Conservation (phyloP, 371 early-diverging fungal species). For the Lichtheimia corymbifera region DNA sequence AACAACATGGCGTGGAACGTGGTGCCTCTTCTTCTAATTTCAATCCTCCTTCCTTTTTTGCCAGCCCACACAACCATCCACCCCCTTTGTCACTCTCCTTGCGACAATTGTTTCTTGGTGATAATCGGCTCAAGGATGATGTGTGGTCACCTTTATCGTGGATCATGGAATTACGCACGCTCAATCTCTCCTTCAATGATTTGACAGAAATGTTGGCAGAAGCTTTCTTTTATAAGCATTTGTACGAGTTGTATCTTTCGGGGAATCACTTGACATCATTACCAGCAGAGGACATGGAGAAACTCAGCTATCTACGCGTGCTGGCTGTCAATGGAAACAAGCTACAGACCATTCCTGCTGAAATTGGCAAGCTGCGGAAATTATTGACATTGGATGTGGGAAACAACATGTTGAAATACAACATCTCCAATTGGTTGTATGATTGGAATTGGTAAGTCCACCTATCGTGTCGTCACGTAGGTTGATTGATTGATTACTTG, state of each 20-base stretch:
- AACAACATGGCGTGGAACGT: background rate
- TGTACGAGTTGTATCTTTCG: conserved; percentile 78
- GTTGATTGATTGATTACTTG: background rate
- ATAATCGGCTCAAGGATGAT: conserved; percentile 84
- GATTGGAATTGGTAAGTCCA: conserved; percentile 88
- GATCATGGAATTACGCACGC: conserved; percentile 69
- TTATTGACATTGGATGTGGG: conserved; percentile 84
- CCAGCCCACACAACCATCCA: conserved; percentile 50
- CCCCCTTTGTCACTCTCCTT: conserved; percentile 70
- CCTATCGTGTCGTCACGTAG: background rate
- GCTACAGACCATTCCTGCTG: conserved; percentile 85
- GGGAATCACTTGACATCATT: conserved; percentile 86
- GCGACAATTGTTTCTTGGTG: conserved; percentile 69
- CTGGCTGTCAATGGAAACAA: conserved; percentile 90
- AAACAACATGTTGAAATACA: conserved; percentile 87
- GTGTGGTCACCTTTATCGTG: conserved; percentile 72
- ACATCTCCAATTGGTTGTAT: conserved; percentile 92
- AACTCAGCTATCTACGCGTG: conserved; percentile 64
- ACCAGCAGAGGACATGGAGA: conserved; percentile 86
- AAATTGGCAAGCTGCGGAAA: conserved; percentile 79
- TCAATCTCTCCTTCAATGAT: conserved; percentile 85
- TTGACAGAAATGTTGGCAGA: conserved; percentile 74
- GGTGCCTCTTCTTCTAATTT: conserved; percentile 21
- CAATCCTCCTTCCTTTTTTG: conserved; percentile 53
- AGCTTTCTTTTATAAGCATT: conserved; percentile 47